These are phyloP conservation scores for Jamesozyma piceae DNA, from an alignment of 805 yeast genomes.

Conservation along the genomic window DNA sequence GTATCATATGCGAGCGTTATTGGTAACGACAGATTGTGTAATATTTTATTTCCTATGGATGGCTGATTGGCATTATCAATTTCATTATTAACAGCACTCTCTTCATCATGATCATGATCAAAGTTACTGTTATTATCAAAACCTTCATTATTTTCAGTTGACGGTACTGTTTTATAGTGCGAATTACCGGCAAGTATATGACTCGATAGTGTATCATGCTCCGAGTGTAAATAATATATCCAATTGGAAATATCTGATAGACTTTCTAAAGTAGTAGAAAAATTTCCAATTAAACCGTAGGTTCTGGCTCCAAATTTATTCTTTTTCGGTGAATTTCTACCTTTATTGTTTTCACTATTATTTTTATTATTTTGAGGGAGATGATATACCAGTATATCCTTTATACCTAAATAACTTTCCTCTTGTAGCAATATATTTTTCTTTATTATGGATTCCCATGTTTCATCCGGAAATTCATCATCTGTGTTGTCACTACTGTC, in stretches of 20 bases:
- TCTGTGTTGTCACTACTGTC: neutral
- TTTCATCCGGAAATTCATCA: neutral
- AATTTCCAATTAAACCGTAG: conserved; percentile 25
- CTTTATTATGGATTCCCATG: conserved; percentile 25
- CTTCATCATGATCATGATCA: conserved; percentile 2
- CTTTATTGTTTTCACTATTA: neutral
- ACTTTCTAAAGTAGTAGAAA: conserved; percentile 17
- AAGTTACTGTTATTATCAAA: neutral
- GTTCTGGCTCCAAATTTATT: conserved; percentile 11
- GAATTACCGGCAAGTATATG: conserved; percentile 23
- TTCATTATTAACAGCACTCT: neutral
- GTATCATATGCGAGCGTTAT: conserved; percentile 28
- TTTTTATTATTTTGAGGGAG: conserved; percentile 11
- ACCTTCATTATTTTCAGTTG: conserved; percentile 4
- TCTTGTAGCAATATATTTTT: conserved; percentile 22
- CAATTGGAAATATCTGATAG: conserved; percentile 25
- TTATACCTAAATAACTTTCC: conserved; percentile 23
- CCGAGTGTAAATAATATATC: conserved; percentile 25
- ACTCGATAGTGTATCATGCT: conserved; percentile 22
- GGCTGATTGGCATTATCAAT: neutral
- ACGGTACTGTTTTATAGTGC: conserved; percentile 18
- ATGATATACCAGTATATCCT: conserved; percentile 27
- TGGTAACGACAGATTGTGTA: conserved; percentile 27
- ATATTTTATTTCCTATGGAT: conserved; percentile 7
- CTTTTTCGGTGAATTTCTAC: neutral